phyloP scores from a whole-genome alignment of 805 yeast species.

The Candida coquimbonensis region DNA sequence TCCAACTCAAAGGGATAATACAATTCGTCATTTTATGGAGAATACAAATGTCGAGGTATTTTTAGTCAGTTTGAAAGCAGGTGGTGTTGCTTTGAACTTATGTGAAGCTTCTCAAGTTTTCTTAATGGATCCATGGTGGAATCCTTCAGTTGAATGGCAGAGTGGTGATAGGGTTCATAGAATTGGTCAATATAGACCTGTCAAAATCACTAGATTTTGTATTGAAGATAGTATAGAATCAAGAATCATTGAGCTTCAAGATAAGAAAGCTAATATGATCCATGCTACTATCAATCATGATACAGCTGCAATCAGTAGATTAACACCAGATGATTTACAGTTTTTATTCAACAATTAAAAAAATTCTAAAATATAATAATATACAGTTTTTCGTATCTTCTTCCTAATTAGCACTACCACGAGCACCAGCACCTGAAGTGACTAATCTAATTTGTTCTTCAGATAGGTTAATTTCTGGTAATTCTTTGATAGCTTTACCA shows the following conservation, averaged over 20 bases:
- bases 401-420: conserved; percentile 48
- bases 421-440: conserved; percentile 64
- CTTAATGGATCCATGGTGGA: conserved; percentile 98
- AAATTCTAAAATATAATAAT: neutral
- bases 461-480: conserved; percentile 54
- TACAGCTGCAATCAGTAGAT: conserved; percentile 78
- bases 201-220: conserved; percentile 83
- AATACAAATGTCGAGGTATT: conserved; percentile 90
- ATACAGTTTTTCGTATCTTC: neutral
- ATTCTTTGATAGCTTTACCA: conserved; percentile 27
- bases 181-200: conserved; percentile 94
- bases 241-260: conserved; percentile 91
- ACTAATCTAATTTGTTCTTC: conserved; percentile 52
- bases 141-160: conserved; percentile 97
- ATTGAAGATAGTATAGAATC: conserved; percentile 97
- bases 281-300: conserved; percentile 93
- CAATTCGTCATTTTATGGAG: conserved; percentile 87
- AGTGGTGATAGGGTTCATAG: conserved; percentile 97
- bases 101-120: conserved; percentile 98
- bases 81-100: conserved; percentile 94
- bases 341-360: conserved; percentile 73
- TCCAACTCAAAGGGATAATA: conserved; percentile 88
- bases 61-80: conserved; percentile 91
- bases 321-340: conserved; percentile 92
- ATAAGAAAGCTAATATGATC: conserved; percentile 97